A percentile compares a stretch with the other conserved stretches of the same genome.
Conservation (phyloP, 176 grass and related monocot species). For the Oryza rufipogon region DNA sequence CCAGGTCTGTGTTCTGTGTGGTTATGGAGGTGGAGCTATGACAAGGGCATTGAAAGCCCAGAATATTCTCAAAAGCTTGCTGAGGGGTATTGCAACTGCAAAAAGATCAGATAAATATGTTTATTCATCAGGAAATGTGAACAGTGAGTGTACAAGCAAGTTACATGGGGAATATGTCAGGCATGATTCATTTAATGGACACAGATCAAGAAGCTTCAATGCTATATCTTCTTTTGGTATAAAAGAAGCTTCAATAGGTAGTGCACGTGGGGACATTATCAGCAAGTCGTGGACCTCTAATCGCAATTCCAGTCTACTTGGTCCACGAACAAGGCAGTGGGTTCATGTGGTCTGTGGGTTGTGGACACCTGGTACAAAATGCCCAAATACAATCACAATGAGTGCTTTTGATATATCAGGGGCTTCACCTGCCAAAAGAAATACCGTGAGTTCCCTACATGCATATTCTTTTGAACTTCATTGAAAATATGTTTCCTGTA, state of each 20-base stretch:
- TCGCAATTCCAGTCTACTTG: slow-evolving; percentile 45
- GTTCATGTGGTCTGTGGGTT: slow-evolving; percentile 95
- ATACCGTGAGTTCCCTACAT: slow-evolving; percentile 65
- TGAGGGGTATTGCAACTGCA: slow-evolving; percentile 51
- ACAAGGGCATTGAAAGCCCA: slow-evolving; percentile 74
- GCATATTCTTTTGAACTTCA: slow-evolving; percentile 24
- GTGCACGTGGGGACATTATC: slow-evolving; percentile 13
- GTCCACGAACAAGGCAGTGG: slow-evolving; percentile 57
- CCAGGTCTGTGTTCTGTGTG: slow-evolving; percentile 89
- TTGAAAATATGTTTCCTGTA: slow-evolving; percentile 5
- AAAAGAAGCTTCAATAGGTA: slow-evolving; percentile 18
- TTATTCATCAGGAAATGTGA: slow-evolving; percentile 32
- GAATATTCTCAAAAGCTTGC: slow-evolving; percentile 70
- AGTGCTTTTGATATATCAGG: slow-evolving; percentile 82
- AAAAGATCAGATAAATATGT: slow-evolving; percentile 32
- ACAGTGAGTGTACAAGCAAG: slow-evolving; percentile 33
- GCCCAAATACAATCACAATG: slow-evolving; percentile 92
- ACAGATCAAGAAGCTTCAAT: slow-evolving; percentile 37
- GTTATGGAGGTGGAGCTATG: slow-evolving; percentile 93
- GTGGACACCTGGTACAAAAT: slow-evolving; percentile 94
- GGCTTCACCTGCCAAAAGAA: slow-evolving; percentile 71
- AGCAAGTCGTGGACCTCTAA: slow-evolving; percentile 39
- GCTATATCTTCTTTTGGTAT: slow-evolving; percentile 36
- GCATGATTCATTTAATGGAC: slow-evolving; percentile 33
- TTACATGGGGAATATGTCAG: slow-evolving; percentile 31